Conservation (phyloP, 164 flowering plant genomes). For the Piper longum region DNA sequence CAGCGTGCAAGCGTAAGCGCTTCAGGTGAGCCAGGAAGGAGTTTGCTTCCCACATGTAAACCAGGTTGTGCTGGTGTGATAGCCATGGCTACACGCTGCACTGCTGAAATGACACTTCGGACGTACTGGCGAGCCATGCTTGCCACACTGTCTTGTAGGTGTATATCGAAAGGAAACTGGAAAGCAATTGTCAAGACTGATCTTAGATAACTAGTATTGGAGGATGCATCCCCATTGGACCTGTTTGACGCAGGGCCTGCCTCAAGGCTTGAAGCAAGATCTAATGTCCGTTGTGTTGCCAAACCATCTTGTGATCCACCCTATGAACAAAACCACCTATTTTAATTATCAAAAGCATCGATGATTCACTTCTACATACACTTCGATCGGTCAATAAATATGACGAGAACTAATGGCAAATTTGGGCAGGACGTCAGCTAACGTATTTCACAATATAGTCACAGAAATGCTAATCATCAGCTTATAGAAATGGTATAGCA, state of each 20-base stretch:
- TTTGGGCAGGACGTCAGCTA: no score
- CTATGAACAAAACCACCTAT: constrained; percentile 7
- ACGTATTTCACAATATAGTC: no score
- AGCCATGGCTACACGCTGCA: constrained; percentile 86
- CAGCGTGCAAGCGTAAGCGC: constrained; percentile 78
- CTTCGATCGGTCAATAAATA: no score
- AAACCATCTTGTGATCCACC: constrained; percentile 35
- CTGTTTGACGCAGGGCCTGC: constrained; percentile 45
- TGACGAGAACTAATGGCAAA: no score
- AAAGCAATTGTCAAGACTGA: constrained; percentile 89
- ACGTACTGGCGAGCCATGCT: constrained; percentile 89
- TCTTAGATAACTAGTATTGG: constrained; percentile 24
- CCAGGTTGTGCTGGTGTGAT: constrained; percentile 62
- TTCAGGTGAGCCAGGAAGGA: constrained; percentile 73
- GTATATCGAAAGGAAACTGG: constrained; percentile 83
- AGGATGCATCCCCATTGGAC: constrained; percentile 24
- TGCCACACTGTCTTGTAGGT: constrained; percentile 62
- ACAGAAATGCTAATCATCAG: no score
- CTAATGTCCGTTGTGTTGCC: constrained; percentile 51
- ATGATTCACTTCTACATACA: no score
- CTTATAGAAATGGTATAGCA: no score
- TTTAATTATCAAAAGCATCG: no score
- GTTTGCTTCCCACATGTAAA: constrained; percentile 41
- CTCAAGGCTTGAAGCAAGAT: constrained; percentile 88
- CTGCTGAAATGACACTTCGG: constrained; percentile 82